phyloP scores from a whole-genome alignment of 148 eudicot species.

The Fagopyrum tataricum region DNA sequence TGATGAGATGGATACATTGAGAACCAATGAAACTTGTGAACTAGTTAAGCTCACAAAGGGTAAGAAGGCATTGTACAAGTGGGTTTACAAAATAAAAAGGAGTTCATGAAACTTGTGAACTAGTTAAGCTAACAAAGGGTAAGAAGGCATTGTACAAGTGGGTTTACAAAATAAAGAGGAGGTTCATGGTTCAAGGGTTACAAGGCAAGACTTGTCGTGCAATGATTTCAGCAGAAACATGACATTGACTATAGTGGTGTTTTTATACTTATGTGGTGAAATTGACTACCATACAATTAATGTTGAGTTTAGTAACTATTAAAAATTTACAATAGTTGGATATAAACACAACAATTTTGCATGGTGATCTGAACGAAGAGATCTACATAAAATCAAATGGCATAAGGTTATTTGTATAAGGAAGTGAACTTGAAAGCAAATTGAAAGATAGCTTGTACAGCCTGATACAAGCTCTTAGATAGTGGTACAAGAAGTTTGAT shows the following conservation, averaged over 20 bases:
- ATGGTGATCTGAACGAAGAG: background rate
- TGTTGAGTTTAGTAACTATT: background rate
- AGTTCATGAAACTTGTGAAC: background rate
- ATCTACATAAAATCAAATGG: background rate
- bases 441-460: background rate
- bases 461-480: background rate
- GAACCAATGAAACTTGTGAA: background rate
- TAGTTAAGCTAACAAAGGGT: background rate
- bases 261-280: background rate
- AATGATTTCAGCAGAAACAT: background rate
- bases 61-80: background rate
- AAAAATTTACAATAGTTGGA: background rate
- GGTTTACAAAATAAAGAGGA: background rate
- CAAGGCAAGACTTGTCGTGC: background rate
- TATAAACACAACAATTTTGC: background rate
- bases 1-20: background rate
- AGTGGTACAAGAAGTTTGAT: conserved; percentile 3
- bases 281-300: background rate
- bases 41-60: background rate
- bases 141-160: background rate
- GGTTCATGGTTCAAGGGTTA: background rate
- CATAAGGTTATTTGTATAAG: background rate
- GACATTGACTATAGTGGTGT: background rate
- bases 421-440: background rate
- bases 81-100: background rate